These are phyloP conservation scores for Austroboletus festivus DNA, from an alignment of 768 basidiomycete genomes.

Conservation along the genomic window DNA sequence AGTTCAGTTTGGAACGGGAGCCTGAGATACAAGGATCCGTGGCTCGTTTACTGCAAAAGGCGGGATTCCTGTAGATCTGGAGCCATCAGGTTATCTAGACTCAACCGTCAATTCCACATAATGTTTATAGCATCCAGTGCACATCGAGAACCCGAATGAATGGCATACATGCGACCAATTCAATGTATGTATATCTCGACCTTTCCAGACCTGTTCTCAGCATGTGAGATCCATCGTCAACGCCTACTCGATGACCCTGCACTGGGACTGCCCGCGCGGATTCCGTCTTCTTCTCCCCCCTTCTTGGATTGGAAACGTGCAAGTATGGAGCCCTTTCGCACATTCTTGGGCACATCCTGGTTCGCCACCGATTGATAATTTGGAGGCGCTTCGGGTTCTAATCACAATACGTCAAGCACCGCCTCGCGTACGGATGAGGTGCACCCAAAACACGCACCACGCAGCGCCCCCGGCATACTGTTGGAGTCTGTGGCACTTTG, in stretches of 20 bases:
- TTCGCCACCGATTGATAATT: conserved; percentile 23
- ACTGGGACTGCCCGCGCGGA: neutral
- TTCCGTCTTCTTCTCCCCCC: neutral
- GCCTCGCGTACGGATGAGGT: neutral
- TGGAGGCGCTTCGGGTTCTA: conserved; percentile 1
- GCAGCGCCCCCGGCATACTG: too few species aligned
- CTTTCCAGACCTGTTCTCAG: too few species aligned
- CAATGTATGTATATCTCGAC: neutral
- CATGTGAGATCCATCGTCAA: neutral
- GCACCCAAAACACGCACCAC: conserved; percentile 6
- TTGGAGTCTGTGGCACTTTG: too few species aligned
- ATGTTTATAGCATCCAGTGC: too few species aligned
- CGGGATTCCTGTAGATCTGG: conserved; percentile 80
- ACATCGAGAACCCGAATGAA: neutral
- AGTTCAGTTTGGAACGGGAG: conserved; percentile 83
- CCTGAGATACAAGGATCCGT: conserved; percentile 78
- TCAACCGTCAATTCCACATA: too few species aligned
- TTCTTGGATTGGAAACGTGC: conserved; percentile 8
- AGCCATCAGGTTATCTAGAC: too few species aligned
- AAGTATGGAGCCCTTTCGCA: conserved; percentile 7
- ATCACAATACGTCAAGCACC: neutral
- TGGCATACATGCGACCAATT: neutral
- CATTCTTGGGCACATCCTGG: conserved; percentile 14
- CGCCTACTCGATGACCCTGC: neutral
- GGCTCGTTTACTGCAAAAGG: conserved; percentile 84